Evolutionary conservation across 805 yeast genomes (phyloP), one percentile per base, ranked within the genome.

Genomic region (Sugiyamaella smithiae): DNA sequence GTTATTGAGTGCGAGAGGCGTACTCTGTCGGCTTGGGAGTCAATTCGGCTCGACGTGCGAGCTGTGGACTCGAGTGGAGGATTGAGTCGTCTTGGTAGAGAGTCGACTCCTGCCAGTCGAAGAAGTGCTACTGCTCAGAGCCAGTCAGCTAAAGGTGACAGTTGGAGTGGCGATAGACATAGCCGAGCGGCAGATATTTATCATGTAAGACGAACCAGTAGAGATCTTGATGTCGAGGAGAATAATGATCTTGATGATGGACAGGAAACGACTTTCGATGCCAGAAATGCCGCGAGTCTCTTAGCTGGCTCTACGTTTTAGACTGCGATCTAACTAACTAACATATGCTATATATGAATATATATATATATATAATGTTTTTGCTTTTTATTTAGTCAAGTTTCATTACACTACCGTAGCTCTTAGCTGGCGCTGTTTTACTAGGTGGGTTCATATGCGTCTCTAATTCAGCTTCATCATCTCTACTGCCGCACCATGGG

Each of bases 1-100:
- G 81, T 81, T 58, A 89, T 93, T 38, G 96, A 88, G 51, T 86
- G 82, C 56, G 97, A 90, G 68, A 77, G 98, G 38, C 83, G 87
- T 58, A 82, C 85, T 43, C 72, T 93, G 45, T 76, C 81, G 48
- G 75, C 84, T 32, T 74, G 95, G 70, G 96, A 83, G 61, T 78
- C 75, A 56, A 81, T 80, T 50, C 77, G 91, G 50, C 68, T 77
- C 2, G 93, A 85, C 55, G 83, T 87, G 8, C 73, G 95, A 48
- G 74, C 80, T 6, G 86, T 85, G 3, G 95, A 87, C 66, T 76
- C 77, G 24, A 73, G 75, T 22, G 95, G 96, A 19, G 96, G 96
- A 0, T 74, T 93, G 33, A 78, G 93, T 33, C 72, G 96, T 48
- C 70, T 93, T 31, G 96, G 96, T 14, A 67, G 97, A 48, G 90